Evolutionary conservation across 371 early-diverging fungal genomes (phyloP).

Genomic region (Capillidium rhysosporum): DNA sequence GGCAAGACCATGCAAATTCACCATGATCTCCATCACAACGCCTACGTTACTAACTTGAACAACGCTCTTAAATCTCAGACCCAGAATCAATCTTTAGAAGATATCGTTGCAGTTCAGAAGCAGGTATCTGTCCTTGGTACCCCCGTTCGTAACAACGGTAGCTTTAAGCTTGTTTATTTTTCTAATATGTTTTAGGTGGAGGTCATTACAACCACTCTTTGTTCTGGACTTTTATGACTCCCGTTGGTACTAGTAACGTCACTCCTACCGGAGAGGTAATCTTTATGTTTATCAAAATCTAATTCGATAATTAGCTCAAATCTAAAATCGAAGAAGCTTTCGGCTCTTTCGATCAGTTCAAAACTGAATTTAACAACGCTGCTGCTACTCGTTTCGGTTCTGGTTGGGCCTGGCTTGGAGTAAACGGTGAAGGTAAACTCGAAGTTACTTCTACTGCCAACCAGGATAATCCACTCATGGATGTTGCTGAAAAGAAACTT

Average conservation of each 20-base stretch:
- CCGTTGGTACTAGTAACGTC: constrained; percentile 8
- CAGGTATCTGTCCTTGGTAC: constrained; percentile 1
- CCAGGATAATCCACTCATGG: constrained; percentile 21
- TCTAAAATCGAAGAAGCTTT: constrained; percentile 10
- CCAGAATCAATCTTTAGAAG: not conserved
- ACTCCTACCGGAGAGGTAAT: constrained; percentile 7
- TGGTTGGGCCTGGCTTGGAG: constrained; percentile 23
- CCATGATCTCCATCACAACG: constrained; percentile 7
- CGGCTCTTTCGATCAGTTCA: constrained; percentile 17
- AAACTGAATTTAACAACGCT: constrained; percentile 14
- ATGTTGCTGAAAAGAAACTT: constrained; percentile 4
- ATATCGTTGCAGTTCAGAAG: constrained; percentile 1
- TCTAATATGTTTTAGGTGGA: constrained; percentile 5
- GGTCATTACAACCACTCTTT: constrained; percentile 10
- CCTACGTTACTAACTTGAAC: constrained; percentile 8
- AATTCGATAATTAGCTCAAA: not conserved
- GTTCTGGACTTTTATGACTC: constrained; percentile 9
- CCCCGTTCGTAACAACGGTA: constrained; percentile 8
- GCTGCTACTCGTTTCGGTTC: constrained; percentile 21
- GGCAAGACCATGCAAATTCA: constrained; percentile 6
- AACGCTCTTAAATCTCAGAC: not conserved
- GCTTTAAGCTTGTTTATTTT: not conserved
- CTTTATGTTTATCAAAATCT: not conserved
- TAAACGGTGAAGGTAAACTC: constrained; percentile 9
- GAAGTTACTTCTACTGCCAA: constrained; percentile 17